Evolutionary conservation across 768 basidiomycete genomes (phyloP).

Genomic region (Rhodotorula graminis): DNA sequence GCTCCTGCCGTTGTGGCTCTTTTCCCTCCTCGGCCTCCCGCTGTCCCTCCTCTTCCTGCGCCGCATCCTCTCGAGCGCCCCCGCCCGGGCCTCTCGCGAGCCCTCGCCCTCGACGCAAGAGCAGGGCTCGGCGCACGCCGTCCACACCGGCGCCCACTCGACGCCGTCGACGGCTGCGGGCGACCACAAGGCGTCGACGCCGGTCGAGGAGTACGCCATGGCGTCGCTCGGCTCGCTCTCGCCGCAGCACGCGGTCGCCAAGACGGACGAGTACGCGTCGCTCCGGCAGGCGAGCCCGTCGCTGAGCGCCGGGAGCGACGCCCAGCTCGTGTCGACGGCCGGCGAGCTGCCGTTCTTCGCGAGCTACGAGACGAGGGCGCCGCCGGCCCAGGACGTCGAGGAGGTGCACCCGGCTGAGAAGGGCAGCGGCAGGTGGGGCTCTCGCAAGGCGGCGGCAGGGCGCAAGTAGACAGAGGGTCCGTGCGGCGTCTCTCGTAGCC

Average conservation of each 20-base stretch:
- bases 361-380: not conserved
- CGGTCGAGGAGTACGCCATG: not conserved
- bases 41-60: conserved; percentile 14
- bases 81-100: not conserved
- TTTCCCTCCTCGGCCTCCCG: conserved; percentile 11
- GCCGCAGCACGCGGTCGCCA: not conserved
- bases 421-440: not conserved
- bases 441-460: too few relatives aligned
- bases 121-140: not conserved
- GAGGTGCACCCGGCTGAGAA: not conserved
- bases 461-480: too few relatives aligned
- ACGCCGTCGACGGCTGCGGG: not conserved
- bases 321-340: not conserved
- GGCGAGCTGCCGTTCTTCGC: not conserved
- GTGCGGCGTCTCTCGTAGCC: too few relatives aligned
- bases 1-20: conserved; percentile 18
- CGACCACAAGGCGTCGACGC: not conserved
- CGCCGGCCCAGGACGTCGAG: not conserved
- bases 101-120: too few relatives aligned
- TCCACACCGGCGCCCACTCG: not conserved
- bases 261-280: not conserved
- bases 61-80: not conserved
- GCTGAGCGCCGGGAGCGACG: not conserved
- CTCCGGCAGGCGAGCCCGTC: not conserved
- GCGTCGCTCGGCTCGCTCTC: not conserved